Conservation (phyloP, 768 basidiomycete genomes). For the Hygrocybe punicea region DNA sequence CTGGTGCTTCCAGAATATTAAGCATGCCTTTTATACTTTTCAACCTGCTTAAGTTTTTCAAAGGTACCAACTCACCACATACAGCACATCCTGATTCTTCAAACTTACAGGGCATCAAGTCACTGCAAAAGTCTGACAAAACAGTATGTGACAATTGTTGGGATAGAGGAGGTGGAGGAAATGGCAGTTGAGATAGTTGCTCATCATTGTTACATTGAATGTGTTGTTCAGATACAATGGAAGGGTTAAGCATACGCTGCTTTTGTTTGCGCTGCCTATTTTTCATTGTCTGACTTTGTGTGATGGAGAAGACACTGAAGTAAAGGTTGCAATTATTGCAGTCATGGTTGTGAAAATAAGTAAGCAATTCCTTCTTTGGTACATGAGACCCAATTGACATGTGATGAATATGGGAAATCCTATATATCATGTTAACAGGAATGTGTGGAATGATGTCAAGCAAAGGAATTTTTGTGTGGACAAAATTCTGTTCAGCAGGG, state of each 20-base stretch:
- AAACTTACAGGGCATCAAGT: conserved; percentile 5
- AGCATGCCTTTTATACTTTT: conserved; percentile 5
- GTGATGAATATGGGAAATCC: background rate
- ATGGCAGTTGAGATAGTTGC: background rate
- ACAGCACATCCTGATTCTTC: conserved; percentile 33
- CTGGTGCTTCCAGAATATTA: conserved; percentile 5
- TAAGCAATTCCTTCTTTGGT: background rate
- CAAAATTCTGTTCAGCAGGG: background rate
- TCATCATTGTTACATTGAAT: background rate
- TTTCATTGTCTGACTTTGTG: background rate
- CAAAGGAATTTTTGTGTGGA: conserved; percentile 1
- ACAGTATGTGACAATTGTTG: background rate
- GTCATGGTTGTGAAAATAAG: background rate
- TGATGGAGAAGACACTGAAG: background rate
- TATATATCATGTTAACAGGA: background rate
- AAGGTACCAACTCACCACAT: conserved; percentile 22
- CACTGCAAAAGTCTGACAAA: conserved; percentile 1
- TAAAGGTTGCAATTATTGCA: background rate
- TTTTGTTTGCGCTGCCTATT: background rate
- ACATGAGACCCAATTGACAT: background rate
- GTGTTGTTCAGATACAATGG: background rate
- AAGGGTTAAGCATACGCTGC: background rate
- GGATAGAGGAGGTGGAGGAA: background rate
- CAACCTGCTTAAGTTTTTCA: conserved; percentile 6
- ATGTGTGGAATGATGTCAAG: background rate